Evolutionary conservation across 1,284 basidiomycete genomes (phyloP), one percentile per base, ranked within the genome.

Genomic region (Malassezia obtusa): DNA sequence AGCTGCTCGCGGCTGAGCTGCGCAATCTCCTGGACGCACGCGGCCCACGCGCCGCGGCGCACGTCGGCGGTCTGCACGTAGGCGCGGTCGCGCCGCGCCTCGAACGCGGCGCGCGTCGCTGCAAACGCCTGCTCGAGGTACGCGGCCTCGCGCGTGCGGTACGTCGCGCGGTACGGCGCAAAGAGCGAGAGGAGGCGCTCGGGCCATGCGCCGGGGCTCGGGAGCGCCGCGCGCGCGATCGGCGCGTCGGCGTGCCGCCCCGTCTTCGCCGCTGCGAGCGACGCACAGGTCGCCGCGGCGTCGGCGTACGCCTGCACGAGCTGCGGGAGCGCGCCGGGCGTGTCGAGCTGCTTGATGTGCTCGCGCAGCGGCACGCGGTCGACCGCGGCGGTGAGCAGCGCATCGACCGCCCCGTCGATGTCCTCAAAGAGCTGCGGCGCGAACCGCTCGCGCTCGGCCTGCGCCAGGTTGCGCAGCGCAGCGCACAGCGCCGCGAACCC

Each of bases 81-180:
- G 7, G 44, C 37, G 22, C 53, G 53, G 24, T 50, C 53, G 44
- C 49, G 48, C n/a, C 24, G 43, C 17, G 41, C 33, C 12, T 25
- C 39, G 17, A 50, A 50, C 10, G 21, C 19, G 3, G 48, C 19
- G 11, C 31, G n/a, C 15, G 21, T 30, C 2, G 22, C 32, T 19
- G 17, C 22, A 22, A 49, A 56, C 6, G 26, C 45, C 11, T 24
- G 17, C 10, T 37, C 3, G n/a, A 56, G 36, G 32, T 12, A 31
- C 12, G 22, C 36, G 2, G 41, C 12, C 22, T 56, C 53, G 1
- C 22, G 37, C 24, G 35, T 7, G 25, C 33, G 17, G 32, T 56
- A 56, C 19, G 22, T 3, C 7, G 7, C 17, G 32, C 47, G 35
- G 24, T 38, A 33, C 9, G 53, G 53, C 25, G 15, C 31, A 31